Percentiles rank a stretch among this genome's conserved stretches.
These are phyloP conservation scores for Sextonia rubra DNA, from an alignment of 164 flowering plant genomes.

Conservation along the genomic window DNA sequence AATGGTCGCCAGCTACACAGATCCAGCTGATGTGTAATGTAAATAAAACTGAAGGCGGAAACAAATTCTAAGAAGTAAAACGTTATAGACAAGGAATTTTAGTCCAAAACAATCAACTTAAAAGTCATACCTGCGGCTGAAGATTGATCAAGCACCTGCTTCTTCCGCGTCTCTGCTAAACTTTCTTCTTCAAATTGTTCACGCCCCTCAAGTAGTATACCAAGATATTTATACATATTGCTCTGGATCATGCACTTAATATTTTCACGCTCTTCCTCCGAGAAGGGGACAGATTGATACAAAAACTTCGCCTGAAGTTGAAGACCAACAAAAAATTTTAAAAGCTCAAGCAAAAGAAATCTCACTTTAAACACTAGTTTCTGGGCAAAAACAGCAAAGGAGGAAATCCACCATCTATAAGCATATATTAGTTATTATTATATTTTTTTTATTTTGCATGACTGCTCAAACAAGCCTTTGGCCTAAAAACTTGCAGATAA, in stretches of 20 bases:
- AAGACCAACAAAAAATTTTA: not conserved
- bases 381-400: too few species aligned
- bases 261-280: conserved; percentile 69
- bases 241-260: conserved; percentile 79
- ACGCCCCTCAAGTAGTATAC: conserved; percentile 95
- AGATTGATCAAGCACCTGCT: conserved; percentile 24
- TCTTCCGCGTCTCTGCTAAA: conserved; percentile 30
- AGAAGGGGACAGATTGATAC: conserved; percentile 64
- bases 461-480: too few species aligned
- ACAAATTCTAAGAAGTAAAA: not conserved
- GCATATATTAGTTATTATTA: too few species aligned
- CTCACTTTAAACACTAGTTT: too few species aligned
- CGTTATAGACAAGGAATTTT: not conserved
- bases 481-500: too few species aligned
- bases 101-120: not conserved
- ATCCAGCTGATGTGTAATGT: not conserved
- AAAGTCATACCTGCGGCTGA: conserved; percentile 25
- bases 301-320: conserved; percentile 79
- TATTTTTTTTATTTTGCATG: too few species aligned
- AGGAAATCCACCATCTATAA: too few species aligned
- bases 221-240: conserved; percentile 81
- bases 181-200: conserved; percentile 92
- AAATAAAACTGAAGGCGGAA: too few species aligned
- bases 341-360: too few species aligned
- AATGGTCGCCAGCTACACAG: too few species aligned